Evolutionary conservation across 441 rosid species (phyloP), one percentile per base, ranked within the genome.

Genomic region (Kokia cookei): DNA sequence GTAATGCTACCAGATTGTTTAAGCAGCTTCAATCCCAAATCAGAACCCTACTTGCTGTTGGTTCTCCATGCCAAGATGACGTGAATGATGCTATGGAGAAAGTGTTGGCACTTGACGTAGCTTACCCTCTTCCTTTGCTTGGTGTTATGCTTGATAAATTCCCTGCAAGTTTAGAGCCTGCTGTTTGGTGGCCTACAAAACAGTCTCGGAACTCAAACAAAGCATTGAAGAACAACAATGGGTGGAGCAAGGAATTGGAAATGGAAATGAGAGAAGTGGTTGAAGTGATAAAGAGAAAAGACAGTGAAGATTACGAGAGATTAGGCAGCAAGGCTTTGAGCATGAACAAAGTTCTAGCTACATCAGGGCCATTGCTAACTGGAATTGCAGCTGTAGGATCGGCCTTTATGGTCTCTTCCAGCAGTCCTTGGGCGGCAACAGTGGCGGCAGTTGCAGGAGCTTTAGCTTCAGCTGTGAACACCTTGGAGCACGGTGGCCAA

Each of bases 111-210:
- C 81, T 92, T n/a, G 95, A 90, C 70, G 78, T 72, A 75, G 92
- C 97, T 67, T 92, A 81, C 66, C 93, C 91, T 17, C 82, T 84
- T 57, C 85, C 85, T 5, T 74, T 90, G 43, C 51, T 92, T 0
- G 94, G 93, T 17, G 75, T 75, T 45, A 88, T 90, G 94, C 82
- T 89, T 7, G 87, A 87, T 5, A 92, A 92, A 29, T 89, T 86
- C 76, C 97, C 93, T 0, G 19, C 35, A 9, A 76, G 64, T 40
- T 81, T 90, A 12, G 77, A 86, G 75, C 90, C 96, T 2, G 86
- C 93, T n/a, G 81, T 67, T 14, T 89, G 97, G 93, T 90, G 97
- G 91, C 86, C 87, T 7, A 71, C 45, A 50, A 43, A 54, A 24
- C 5, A 29, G 4, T 64, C 43, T 1, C 57, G 2, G 5, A 27